These are phyloP conservation scores for Curvularia verruculosa DNA, from an alignment of 2,329 filamentous ascomycete species.

Conservation along the genomic window DNA sequence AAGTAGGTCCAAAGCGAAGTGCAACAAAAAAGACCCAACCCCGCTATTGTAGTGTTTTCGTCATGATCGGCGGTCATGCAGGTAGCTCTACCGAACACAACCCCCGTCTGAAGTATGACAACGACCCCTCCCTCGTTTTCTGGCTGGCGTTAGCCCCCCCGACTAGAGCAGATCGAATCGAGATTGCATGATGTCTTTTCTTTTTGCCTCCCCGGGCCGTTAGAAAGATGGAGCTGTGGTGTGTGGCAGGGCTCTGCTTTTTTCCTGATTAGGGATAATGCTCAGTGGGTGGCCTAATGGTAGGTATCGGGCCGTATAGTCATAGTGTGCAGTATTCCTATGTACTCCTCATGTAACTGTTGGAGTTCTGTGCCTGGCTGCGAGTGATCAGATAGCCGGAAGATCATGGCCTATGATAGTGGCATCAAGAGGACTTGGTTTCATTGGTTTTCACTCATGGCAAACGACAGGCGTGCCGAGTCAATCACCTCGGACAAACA, in stretches of 20 bases:
- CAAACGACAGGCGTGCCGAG: background rate
- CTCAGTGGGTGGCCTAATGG: background rate
- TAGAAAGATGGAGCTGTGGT: background rate
- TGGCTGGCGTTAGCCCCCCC: background rate
- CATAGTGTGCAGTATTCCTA: background rate
- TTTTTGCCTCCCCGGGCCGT: background rate
- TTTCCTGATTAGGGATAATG: background rate
- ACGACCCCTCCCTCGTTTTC: background rate
- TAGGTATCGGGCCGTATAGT: background rate
- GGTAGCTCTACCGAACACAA: constrained; percentile 3
- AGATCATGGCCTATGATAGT: background rate
- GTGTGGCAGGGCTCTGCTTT: background rate
- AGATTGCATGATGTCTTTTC: background rate
- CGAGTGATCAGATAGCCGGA: constrained; percentile 2
- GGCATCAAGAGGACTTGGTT: background rate
- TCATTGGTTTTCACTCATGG: background rate
- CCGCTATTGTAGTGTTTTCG: constrained; percentile 15
- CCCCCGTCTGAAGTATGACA: background rate
- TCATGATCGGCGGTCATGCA: constrained; percentile 27
- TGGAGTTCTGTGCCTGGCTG: background rate
- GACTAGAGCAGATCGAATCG: background rate
- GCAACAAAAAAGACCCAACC: background rate
- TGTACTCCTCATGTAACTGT: background rate
- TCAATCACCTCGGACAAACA: background rate
- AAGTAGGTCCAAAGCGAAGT: background rate